Conservation (phyloP, 2,329 filamentous ascomycete genomes). For the Ophiosphaerella herpotricha region DNA sequence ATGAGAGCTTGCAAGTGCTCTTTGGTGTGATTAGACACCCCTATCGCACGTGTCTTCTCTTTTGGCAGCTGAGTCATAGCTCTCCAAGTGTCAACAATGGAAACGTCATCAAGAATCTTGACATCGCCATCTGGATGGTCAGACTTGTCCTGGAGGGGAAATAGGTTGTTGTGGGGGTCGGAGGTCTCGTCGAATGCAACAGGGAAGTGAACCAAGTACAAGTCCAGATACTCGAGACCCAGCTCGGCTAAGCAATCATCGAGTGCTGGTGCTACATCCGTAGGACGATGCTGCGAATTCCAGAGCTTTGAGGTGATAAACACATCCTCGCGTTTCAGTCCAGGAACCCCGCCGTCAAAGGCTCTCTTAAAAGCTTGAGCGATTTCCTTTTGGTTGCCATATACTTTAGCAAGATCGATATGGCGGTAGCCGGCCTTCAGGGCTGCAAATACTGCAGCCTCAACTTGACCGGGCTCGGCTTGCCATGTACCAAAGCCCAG, state of each 20-base stretch:
- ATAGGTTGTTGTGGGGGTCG: constrained; percentile 36
- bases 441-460: constrained; percentile 48
- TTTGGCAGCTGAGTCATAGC: constrained; percentile 49
- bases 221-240: constrained; percentile 84
- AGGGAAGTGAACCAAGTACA: constrained; percentile 78
- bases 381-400: constrained; percentile 39
- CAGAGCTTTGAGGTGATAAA: constrained; percentile 76
- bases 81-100: constrained; percentile 37
- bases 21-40: constrained; percentile 38
- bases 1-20: constrained; percentile 58
- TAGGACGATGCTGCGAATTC: constrained; percentile 79
- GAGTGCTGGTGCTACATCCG: constrained; percentile 71
- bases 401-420: constrained; percentile 37
- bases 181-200: constrained; percentile 58
- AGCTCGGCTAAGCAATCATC: constrained; percentile 75
- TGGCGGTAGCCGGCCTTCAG: constrained; percentile 39
- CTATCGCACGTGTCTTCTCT: constrained; percentile 35
- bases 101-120: constrained; percentile 62
- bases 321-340: constrained; percentile 46
- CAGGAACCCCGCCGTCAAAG: constrained; percentile 54
- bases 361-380: constrained; percentile 33
- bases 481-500: constrained; percentile 42
- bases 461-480: constrained; percentile 40
- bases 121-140: constrained; percentile 13
- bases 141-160: constrained; percentile 20